Evolutionary conservation across 148 eudicot species (phyloP).

Genomic region (Bassia scoparia): DNA sequence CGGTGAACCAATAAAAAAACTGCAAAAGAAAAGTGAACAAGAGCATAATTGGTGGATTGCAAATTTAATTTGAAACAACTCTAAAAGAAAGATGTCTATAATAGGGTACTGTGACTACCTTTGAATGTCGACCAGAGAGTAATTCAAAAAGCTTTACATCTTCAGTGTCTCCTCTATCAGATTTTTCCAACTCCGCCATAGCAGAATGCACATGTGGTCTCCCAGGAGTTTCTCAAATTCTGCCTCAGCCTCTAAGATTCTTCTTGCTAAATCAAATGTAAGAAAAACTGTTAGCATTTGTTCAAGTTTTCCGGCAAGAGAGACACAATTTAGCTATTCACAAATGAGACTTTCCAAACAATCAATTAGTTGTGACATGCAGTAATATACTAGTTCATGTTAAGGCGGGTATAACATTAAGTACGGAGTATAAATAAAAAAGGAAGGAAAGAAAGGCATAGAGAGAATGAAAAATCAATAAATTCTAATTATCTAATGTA

Average conservation of each 20-base stretch:
- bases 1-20: constrained; percentile 98
- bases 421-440: too few relatives aligned
- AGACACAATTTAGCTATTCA: background rate
- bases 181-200: constrained; percentile 70
- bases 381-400: too few relatives aligned
- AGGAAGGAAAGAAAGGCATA: too few relatives aligned
- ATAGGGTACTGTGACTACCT: constrained; percentile 44
- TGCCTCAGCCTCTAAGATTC: constrained; percentile 74
- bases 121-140: constrained; percentile 76
- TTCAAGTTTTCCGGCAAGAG: background rate
- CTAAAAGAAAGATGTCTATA: background rate
- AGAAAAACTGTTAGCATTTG: constrained; percentile 18
- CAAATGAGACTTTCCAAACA: too few relatives aligned
- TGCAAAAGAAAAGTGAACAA: constrained; percentile 78
- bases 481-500: too few relatives aligned
- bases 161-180: constrained; percentile 66
- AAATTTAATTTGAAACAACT: constrained; percentile 1
- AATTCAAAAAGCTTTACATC: constrained; percentile 52
- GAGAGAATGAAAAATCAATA: too few relatives aligned
- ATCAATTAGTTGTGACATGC: too few relatives aligned
- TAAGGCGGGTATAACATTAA: too few relatives aligned
- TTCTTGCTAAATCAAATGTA: constrained; percentile 48
- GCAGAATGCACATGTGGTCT: constrained; percentile 64
- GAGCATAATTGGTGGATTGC: constrained; percentile 28
- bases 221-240: constrained; percentile 80